Evolutionary conservation across 2,329 filamentous ascomycete genomes (phyloP).

Genomic region (Massarina eburnea): DNA sequence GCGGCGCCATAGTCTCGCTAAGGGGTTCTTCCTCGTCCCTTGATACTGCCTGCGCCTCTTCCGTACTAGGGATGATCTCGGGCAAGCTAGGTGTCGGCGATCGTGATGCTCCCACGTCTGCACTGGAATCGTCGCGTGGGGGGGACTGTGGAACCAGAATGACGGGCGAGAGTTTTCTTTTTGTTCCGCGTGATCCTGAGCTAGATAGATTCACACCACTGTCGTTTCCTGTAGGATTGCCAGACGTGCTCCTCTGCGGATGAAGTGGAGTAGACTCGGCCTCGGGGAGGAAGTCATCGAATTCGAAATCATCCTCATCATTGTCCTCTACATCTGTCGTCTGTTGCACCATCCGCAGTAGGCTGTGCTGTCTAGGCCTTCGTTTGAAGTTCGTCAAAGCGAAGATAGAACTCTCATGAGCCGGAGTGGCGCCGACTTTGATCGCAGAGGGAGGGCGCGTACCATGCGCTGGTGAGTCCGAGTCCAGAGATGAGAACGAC

Average conservation of each 20-base stretch:
- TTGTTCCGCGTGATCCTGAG: conserved; percentile 39
- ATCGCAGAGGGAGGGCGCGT: conserved; percentile 48
- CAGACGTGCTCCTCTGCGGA: conserved; percentile 36
- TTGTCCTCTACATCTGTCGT: conserved; percentile 50
- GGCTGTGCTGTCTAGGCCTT: conserved; percentile 51
- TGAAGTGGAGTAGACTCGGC: conserved; percentile 69
- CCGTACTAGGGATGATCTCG: conserved; percentile 35
- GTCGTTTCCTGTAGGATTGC: conserved; percentile 24
- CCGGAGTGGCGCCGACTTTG: conserved; percentile 47
- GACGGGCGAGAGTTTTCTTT: conserved; percentile 41
- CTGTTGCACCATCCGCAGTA: conserved; percentile 53
- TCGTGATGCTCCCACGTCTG: conserved; percentile 31
- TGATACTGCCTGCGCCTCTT: conserved; percentile 19
- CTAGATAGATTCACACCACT: conserved; percentile 34
- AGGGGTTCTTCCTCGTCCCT: conserved; percentile 29
- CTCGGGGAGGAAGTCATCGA: conserved; percentile 58
- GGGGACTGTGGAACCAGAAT: conserved; percentile 45
- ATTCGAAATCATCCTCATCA: conserved; percentile 46
- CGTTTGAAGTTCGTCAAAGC: conserved; percentile 55
- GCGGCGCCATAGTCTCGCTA: conserved; percentile 49
- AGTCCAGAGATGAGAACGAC: conserved; percentile 37
- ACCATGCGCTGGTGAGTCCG: conserved; percentile 37
- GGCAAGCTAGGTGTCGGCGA: conserved; percentile 39
- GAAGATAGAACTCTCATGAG: conserved; percentile 49
- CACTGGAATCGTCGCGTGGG: conserved; percentile 35